Percentiles rank a stretch among this genome's conserved stretches.
These are phyloP conservation scores for Colletotrichum costaricense DNA, from an alignment of 2,329 filamentous ascomycete genomes.

Conservation along the genomic window DNA sequence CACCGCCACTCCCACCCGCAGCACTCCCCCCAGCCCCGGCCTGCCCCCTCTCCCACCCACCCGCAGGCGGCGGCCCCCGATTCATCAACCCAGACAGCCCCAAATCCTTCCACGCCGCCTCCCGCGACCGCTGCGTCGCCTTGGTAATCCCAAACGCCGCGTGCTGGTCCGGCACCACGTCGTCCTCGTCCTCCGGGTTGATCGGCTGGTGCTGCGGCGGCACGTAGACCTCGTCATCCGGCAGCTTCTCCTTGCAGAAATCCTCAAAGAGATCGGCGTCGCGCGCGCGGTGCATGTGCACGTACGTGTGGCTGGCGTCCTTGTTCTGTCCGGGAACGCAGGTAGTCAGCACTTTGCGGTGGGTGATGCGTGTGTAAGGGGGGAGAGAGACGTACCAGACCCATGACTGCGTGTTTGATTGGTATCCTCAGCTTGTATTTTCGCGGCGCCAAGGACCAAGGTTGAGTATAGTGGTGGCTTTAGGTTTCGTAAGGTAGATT, in stretches of 20 bases:
- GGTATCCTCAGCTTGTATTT: background rate
- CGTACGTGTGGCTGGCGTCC: conserved; percentile 79
- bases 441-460: background rate
- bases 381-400: conserved; percentile 5
- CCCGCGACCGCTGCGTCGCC: conserved; percentile 77
- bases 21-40: conserved; percentile 38
- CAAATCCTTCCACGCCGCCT: conserved; percentile 83
- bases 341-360: background rate
- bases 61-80: conserved; percentile 59
- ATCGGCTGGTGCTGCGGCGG: conserved; percentile 82
- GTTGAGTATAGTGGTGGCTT: background rate
- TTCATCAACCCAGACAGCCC: conserved; percentile 78
- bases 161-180: conserved; percentile 89
- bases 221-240: conserved; percentile 86
- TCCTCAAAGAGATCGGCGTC: conserved; percentile 84
- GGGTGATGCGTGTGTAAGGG: background rate
- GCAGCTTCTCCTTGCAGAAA: conserved; percentile 76
- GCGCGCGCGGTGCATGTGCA: conserved; percentile 79
- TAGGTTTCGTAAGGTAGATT: background rate
- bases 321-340: conserved; percentile 63
- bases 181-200: conserved; percentile 90
- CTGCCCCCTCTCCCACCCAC: conserved; percentile 28
- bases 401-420: background rate
- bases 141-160: conserved; percentile 88
- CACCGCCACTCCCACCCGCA: conserved; percentile 32